These are phyloP conservation scores for Magnaporthales sp. DNA, from an alignment of 2,329 filamentous ascomycete genomes.

Conservation along the genomic window DNA sequence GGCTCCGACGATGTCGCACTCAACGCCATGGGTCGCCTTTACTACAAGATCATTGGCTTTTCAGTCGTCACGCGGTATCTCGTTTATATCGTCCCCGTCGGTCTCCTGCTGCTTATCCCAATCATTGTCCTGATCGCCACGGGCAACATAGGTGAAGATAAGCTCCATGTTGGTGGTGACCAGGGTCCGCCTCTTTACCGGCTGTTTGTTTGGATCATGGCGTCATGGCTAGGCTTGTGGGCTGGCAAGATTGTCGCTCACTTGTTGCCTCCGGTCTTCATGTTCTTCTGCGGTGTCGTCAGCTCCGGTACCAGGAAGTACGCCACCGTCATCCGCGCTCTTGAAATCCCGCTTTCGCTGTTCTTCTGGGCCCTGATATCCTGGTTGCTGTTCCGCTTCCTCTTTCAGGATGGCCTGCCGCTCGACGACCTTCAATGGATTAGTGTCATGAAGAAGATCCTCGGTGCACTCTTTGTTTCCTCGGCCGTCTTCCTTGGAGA, in stretches of 20 bases:
- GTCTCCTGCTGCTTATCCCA: constrained; percentile 51
- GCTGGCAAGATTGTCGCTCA: constrained; percentile 56
- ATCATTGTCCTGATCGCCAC: constrained; percentile 45
- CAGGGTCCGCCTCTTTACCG: constrained; percentile 44
- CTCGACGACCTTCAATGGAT: constrained; percentile 44
- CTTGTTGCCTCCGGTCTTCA: constrained; percentile 51
- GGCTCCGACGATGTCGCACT: constrained; percentile 38
- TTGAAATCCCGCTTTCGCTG: constrained; percentile 58
- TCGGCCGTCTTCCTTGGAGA: constrained; percentile 66
- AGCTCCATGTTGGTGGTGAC: constrained; percentile 14
- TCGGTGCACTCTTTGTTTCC: constrained; percentile 59
- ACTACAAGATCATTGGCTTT: constrained; percentile 55
- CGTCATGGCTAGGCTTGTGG: constrained; percentile 61
- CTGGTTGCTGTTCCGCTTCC: constrained; percentile 52
- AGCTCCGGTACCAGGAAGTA: constrained; percentile 65
- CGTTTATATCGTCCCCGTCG: constrained; percentile 58
- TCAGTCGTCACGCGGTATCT: constrained; percentile 58
- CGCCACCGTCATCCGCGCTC: constrained; percentile 52
- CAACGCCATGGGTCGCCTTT: constrained; percentile 58
- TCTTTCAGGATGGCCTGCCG: constrained; percentile 16
- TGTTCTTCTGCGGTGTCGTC: constrained; percentile 61
- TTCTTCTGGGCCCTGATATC: constrained; percentile 60
- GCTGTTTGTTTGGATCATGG: constrained; percentile 61
- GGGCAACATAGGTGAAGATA: constrained; percentile 17
- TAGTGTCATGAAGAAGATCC: constrained; percentile 51